A percentile compares a stretch with the other conserved stretches of the same genome.
Conservation (phyloP, 2,329 filamentous ascomycete species). For the Trichocomaceae sp. region DNA sequence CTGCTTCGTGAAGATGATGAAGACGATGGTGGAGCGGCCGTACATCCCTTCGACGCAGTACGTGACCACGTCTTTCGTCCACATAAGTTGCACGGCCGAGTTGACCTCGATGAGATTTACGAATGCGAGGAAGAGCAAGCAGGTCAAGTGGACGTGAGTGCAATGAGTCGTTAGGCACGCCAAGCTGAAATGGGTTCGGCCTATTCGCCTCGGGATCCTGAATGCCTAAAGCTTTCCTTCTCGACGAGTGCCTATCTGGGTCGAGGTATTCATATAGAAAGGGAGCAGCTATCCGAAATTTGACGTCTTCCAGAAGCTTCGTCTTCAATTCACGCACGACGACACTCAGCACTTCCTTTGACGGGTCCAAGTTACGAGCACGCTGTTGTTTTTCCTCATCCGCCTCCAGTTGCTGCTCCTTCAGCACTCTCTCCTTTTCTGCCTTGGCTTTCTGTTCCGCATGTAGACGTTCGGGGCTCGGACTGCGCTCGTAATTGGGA, state of each 20-base stretch:
- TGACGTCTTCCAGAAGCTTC: slow-evolving; percentile 82
- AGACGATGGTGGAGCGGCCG: slow-evolving; percentile 77
- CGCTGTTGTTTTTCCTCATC: slow-evolving; percentile 87
- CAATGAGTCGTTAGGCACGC: slow-evolving; percentile 42
- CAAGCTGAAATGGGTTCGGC: slow-evolving; percentile 50
- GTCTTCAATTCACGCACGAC: slow-evolving; percentile 75
- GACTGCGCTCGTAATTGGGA: slow-evolving; percentile 52
- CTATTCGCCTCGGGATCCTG: slow-evolving; percentile 59
- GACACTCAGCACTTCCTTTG: slow-evolving; percentile 70
- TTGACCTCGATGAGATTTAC: slow-evolving; percentile 56
- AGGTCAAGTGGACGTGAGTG: slow-evolving; percentile 47
- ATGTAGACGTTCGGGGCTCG: slow-evolving; percentile 38
- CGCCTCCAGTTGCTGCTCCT: slow-evolving; percentile 72
- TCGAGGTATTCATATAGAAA: slow-evolving; percentile 75
- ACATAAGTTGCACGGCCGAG: slow-evolving; percentile 58
- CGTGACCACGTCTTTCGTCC: slow-evolving; percentile 58
- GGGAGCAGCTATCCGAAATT: slow-evolving; percentile 76
- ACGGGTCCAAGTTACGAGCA: slow-evolving; percentile 85
- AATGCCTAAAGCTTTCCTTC: slow-evolving; percentile 71
- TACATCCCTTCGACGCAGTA: slow-evolving; percentile 55
- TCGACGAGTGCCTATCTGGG: slow-evolving; percentile 71
- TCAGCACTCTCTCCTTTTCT: slow-evolving; percentile 59
- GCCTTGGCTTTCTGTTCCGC: slow-evolving; percentile 53
- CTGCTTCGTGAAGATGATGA: slow-evolving; percentile 65
- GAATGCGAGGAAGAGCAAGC: slow-evolving; percentile 64